Conservation (phyloP, 2,329 filamentous ascomycete species). For the Exophiala alcalophila region DNA sequence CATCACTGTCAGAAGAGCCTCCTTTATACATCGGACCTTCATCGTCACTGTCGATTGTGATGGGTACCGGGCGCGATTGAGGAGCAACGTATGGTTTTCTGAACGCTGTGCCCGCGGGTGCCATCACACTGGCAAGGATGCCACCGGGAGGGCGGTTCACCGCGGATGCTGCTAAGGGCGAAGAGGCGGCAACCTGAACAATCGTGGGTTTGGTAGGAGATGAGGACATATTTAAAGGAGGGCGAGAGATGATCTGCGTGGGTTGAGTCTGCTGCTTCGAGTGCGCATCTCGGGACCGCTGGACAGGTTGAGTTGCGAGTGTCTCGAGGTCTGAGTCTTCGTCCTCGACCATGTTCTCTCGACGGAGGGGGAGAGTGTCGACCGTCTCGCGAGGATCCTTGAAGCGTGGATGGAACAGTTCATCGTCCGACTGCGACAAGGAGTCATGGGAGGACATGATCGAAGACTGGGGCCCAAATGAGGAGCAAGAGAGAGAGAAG, state of each 20-base stretch:
- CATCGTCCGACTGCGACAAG: conserved; percentile 26
- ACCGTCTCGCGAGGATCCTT: conserved; percentile 23
- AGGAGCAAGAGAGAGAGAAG: neutral
- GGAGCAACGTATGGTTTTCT: conserved; percentile 49
- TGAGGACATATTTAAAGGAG: conserved; percentile 30
- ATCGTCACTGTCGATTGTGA: conserved; percentile 54
- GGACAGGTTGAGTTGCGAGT: conserved; percentile 48
- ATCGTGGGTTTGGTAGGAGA: conserved; percentile 39
- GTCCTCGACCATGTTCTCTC: conserved; percentile 9
- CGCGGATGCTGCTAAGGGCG: conserved; percentile 58
- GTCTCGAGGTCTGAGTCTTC: conserved; percentile 43
- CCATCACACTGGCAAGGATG: conserved; percentile 62
- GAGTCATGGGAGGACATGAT: conserved; percentile 17
- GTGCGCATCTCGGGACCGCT: conserved; percentile 36
- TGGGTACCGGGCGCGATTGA: conserved; percentile 40
- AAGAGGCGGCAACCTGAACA: conserved; percentile 87
- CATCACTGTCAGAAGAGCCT: conserved; percentile 62
- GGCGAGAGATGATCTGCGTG: conserved; percentile 55
- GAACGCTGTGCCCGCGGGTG: conserved; percentile 72
- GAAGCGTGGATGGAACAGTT: conserved; percentile 21
- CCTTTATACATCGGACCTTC: conserved; percentile 58
- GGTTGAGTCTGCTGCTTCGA: conserved; percentile 59
- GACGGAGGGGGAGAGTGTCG: conserved; percentile 25
- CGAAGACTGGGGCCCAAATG: neutral
- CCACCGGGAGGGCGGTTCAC: conserved; percentile 37